A percentile compares a stretch with the other conserved stretches of the same genome.
Evolutionary conservation across 176 grass and related monocot species (phyloP).

Genomic region (Oryza glaberrima): DNA sequence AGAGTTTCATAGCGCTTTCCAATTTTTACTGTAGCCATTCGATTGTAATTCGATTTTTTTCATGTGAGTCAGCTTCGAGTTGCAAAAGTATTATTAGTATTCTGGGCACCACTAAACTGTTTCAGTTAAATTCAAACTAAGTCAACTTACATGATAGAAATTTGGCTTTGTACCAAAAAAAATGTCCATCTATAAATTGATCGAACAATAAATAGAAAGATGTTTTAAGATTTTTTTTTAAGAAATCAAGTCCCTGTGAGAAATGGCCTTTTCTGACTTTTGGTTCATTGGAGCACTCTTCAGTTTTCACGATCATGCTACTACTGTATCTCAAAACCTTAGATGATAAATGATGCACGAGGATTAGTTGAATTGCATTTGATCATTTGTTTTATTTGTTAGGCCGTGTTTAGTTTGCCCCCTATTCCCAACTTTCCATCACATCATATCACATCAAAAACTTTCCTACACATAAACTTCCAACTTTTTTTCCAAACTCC

Average conservation of each 20-base stretch:
- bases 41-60: background rate
- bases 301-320: slow-evolving; percentile 13
- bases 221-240: background rate
- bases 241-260: background rate
- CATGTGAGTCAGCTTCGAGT: background rate
- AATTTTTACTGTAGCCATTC: background rate
- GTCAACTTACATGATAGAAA: background rate
- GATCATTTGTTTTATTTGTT: slow-evolving; percentile 2
- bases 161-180: background rate
- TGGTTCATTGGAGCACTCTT: slow-evolving; percentile 6
- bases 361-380: slow-evolving; percentile 22
- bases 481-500: too few relatives aligned
- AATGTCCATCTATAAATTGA: slow-evolving; percentile 7
- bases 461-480: too few relatives aligned
- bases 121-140: background rate
- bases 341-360: background rate
- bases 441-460: too few relatives aligned
- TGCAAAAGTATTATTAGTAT: slow-evolving; percentile 14
- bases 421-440: too few relatives aligned
- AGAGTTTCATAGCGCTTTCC: background rate
- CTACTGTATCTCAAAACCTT: slow-evolving; percentile 23
- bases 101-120: background rate
- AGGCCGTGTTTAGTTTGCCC: too few relatives aligned
- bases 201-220: slow-evolving; percentile 7
- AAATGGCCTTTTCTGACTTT: slow-evolving; percentile 1